phyloP scores from a whole-genome alignment of 2,329 filamentous ascomycete genomes.

The Colletotrichum acutatum region DNA sequence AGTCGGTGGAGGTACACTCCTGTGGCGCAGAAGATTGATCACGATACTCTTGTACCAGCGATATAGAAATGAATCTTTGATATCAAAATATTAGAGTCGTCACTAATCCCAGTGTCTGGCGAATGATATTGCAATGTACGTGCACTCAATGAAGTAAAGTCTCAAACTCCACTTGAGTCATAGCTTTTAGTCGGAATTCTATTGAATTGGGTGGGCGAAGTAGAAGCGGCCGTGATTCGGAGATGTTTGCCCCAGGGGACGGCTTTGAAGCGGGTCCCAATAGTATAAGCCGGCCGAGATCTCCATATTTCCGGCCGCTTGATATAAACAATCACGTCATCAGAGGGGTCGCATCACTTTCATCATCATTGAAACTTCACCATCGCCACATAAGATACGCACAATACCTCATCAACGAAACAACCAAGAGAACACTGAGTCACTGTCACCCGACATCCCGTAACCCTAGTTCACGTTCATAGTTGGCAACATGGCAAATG shows the following conservation, averaged over 20 bases:
- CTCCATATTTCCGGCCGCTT: background rate
- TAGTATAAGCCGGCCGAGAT: background rate
- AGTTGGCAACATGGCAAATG: conserved; percentile 49
- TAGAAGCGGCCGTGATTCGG: background rate
- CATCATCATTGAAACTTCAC: background rate
- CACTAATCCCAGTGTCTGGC: no score
- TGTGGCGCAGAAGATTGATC: conserved; percentile 23
- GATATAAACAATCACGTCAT: conserved; percentile 26
- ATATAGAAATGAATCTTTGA: background rate
- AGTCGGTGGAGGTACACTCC: conserved; percentile 58
- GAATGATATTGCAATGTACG: no score
- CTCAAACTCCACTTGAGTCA: no score
- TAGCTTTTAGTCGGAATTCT: no score
- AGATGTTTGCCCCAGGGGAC: background rate
- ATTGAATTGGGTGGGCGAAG: no score
- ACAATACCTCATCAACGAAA: background rate
- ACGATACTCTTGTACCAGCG: background rate
- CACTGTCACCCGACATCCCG: no score
- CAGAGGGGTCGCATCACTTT: conserved; percentile 3
- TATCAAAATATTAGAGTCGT: no score
- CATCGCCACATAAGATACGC: background rate
- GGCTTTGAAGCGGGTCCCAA: background rate
- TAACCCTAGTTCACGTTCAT: background rate
- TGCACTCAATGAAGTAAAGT: no score
- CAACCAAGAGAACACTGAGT: no score